Base-by-base conservation (phyloP, 768 basidiomycete species). In the Leucogyrophana mollusca region DNA sequence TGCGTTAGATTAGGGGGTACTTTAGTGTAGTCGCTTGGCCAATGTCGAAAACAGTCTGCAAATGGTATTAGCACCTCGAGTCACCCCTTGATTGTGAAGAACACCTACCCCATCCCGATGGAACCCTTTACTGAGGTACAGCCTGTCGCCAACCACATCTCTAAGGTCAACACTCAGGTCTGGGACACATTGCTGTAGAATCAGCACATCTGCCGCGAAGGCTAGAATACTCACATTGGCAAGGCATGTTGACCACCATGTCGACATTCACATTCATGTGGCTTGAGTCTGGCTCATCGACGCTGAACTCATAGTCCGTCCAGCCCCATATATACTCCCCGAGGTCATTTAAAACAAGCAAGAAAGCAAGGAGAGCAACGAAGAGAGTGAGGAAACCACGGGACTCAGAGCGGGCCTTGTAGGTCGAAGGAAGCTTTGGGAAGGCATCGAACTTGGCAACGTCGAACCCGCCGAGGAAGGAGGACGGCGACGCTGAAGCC, bases 261-360 rank as follows among this genome's bases (percentile, higher is more conserved):
- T 99, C 95, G 44, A 98, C 77, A 64, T 99, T 97, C 54, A 99
- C 74, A 54, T 83, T 80, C 73, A 99, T 72, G 43, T 73, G 82
- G 50, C 77, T 80, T 9, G 67, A 66, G 27, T 74, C 68, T 45
- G 79, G 76, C 24, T 66, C 66, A 60, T 97, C 94, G 42, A 99
- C 85, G 53, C 82, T 85, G 66, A 97, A 99, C 59, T 87, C 83
- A 56, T 85, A 85, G 60, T 90, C 87, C 6, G 90, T 87, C 80
- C 93, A 94, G 35, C 95, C 95, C 80, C 90, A 98, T 25, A 98
- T 69, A 59, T 81, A 98, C 61, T 97, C 94, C 40, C 83, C 84
- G 34, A 94, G 67, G 58, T 98, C 94, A 56, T 95, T 94, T 50
- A 92, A 74, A 46, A 94, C 77, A 16, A 95, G 77, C 20, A 93